phyloP scores from a whole-genome alignment of 176 grass and related monocot genomes.

The Musa acuminata region DNA sequence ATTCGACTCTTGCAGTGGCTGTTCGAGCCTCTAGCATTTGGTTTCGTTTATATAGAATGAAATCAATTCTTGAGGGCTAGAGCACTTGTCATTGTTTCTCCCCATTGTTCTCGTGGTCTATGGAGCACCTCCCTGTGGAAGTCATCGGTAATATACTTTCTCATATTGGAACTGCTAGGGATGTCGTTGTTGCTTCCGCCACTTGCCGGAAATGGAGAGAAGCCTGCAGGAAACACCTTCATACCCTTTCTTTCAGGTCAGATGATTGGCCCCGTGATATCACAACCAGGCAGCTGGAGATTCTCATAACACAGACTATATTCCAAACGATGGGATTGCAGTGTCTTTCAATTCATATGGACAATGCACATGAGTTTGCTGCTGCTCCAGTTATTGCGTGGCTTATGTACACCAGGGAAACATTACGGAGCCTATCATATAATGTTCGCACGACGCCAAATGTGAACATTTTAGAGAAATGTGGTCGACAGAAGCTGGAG shows the following conservation, averaged over 20 bases:
- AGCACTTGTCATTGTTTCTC: neutral
- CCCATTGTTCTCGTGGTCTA: constrained; percentile 12
- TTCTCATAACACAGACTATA: constrained; percentile 87
- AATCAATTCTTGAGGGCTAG: constrained; percentile 5
- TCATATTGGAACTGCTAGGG: constrained; percentile 54
- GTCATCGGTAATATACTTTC: constrained; percentile 91
- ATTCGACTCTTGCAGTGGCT: neutral
- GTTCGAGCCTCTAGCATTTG: constrained; percentile 1
- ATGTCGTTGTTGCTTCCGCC: constrained; percentile 70
- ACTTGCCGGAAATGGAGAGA: constrained; percentile 73
- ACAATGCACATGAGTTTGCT: constrained; percentile 68
- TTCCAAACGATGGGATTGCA: constrained; percentile 85
- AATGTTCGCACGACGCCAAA: constrained; percentile 73
- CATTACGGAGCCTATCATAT: constrained; percentile 61
- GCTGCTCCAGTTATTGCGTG: constrained; percentile 94
- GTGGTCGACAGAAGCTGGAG: constrained; percentile 69
- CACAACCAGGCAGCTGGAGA: constrained; percentile 67
- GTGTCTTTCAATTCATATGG: constrained; percentile 70
- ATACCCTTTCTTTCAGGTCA: constrained; percentile 66
- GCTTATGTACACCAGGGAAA: constrained; percentile 92
- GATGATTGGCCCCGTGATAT: constrained; percentile 67
- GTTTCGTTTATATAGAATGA: constrained; percentile 5
- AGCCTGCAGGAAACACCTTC: constrained; percentile 72
- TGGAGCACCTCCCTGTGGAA: constrained; percentile 84
- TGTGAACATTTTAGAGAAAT: constrained; percentile 85